Conservation (phyloP, 1,139 yeast genomes). For the Yamadazyma aaseri region DNA sequence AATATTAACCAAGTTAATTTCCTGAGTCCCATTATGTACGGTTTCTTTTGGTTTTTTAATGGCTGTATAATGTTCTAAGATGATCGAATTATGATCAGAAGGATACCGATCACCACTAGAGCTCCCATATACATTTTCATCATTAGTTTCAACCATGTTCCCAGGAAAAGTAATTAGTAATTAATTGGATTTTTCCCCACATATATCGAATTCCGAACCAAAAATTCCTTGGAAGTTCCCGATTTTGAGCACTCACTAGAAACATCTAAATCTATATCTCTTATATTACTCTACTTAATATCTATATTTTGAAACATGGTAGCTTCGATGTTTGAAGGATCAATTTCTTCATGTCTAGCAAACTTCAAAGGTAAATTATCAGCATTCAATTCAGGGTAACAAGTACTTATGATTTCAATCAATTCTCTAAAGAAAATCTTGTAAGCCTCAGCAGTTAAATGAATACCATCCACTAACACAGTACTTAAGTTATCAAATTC, state of each 20-base stretch:
- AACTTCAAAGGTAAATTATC: conserved; percentile 30
- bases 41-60: neutral
- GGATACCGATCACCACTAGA: no score
- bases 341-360: conserved; percentile 37
- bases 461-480: conserved; percentile 59
- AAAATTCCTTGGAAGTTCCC: no score
- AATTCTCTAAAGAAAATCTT: conserved; percentile 47
- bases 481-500: conserved; percentile 12
- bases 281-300: conserved; percentile 1
- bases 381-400: conserved; percentile 50
- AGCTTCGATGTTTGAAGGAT: conserved; percentile 5
- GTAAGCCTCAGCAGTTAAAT: conserved; percentile 63
- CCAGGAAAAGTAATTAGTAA: no score
- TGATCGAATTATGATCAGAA: no score
- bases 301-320: neutral
- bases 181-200: no score
- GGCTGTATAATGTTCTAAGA: no score
- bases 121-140: no score
- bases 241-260: no score
- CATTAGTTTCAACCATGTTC: no score
- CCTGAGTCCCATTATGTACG: conserved; percentile 2
- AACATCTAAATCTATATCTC: no score
- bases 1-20: conserved; percentile 6
- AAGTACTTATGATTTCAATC: conserved; percentile 30
- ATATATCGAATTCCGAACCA: no score